These are phyloP conservation scores for Wickerhamomyces sp. DNA, from an alignment of 1,139 yeast species.

Conservation along the genomic window DNA sequence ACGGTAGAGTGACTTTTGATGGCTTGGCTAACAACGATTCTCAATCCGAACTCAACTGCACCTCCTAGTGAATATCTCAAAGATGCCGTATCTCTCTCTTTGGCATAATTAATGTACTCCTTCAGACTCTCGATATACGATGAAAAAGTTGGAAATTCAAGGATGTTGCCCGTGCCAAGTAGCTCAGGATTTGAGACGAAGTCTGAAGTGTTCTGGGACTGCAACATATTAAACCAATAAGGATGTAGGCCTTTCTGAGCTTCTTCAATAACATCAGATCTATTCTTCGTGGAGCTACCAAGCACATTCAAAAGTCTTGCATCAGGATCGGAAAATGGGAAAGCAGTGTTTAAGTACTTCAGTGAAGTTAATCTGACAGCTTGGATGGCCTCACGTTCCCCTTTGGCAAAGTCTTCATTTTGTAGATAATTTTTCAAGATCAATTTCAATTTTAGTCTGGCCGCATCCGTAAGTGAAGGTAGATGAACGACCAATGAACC, in stretches of 20 bases:
- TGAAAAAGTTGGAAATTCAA: conserved; percentile 42
- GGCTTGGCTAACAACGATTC: conserved; percentile 63
- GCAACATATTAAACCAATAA: conserved; percentile 42
- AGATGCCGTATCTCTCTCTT: conserved; percentile 21
- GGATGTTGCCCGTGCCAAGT: conserved; percentile 32
- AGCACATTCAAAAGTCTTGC: conserved; percentile 66
- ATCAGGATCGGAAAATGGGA: conserved; percentile 62
- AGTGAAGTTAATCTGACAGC: conserved; percentile 57
- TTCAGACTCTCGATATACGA: conserved; percentile 31
- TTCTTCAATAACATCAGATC: conserved; percentile 76
- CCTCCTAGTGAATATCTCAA: conserved; percentile 32
- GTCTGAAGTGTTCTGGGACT: conserved; percentile 37
- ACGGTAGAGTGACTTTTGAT: conserved; percentile 47
- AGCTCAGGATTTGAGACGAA: conserved; percentile 41
- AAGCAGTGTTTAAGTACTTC: conserved; percentile 60
- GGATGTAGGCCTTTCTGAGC: conserved; percentile 83
- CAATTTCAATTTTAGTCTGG: conserved; percentile 40
- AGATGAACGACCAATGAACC: conserved; percentile 53
- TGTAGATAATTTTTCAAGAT: conserved; percentile 39
- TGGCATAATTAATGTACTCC: conserved; percentile 25
- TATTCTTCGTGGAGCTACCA: conserved; percentile 53
- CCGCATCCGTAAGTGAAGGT: conserved; percentile 33
- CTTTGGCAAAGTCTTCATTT: conserved; percentile 25
- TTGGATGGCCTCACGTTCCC: conserved; percentile 27
- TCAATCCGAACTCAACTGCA: conserved; percentile 45